Evolutionary conservation across 1,284 basidiomycete species (phyloP).

Genomic region (Kwoniella shivajii): DNA sequence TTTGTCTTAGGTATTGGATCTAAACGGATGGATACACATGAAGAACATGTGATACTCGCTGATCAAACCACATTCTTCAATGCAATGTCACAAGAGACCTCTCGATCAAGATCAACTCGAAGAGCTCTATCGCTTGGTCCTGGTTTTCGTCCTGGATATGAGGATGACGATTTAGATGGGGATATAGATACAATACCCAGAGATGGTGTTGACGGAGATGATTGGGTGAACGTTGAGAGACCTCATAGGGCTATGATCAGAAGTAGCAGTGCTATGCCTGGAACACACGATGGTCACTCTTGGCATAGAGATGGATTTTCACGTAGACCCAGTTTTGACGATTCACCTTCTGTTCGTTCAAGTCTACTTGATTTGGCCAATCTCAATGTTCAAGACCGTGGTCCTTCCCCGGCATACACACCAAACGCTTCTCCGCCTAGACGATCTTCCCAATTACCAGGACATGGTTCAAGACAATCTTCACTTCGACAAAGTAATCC

Average conservation of each 20-base stretch:
- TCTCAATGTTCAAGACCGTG: constrained; percentile 22
- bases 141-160: constrained; percentile 57
- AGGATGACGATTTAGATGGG: constrained; percentile 52
- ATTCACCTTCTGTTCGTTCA: no score
- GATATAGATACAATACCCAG: constrained; percentile 47
- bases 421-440: constrained; percentile 14
- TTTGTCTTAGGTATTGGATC: constrained; percentile 69
- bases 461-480: constrained; percentile 14
- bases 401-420: constrained; percentile 54
- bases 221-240: constrained; percentile 18
- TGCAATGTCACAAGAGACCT: constrained; percentile 51
- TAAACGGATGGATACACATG: constrained; percentile 73
- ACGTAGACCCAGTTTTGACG: constrained; percentile 25
- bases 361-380: no score
- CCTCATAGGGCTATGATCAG: constrained; percentile 16
- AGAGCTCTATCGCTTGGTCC: constrained; percentile 80
- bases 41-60: constrained; percentile 76
- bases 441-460: constrained; percentile 2
- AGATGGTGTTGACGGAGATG: constrained; percentile 18
- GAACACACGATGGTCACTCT: constrained; percentile 26
- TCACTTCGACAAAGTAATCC: constrained; percentile 16
- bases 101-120: constrained; percentile 42
- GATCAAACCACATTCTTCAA: constrained; percentile 74
- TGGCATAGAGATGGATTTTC: constrained; percentile 35
- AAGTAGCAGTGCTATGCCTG: constrained; percentile 44